Percentiles rank a stretch among this genome's conserved stretches.
Conservation (phyloP, 345 rosid genomes). For the Eucalyptus cloeziana region DNA sequence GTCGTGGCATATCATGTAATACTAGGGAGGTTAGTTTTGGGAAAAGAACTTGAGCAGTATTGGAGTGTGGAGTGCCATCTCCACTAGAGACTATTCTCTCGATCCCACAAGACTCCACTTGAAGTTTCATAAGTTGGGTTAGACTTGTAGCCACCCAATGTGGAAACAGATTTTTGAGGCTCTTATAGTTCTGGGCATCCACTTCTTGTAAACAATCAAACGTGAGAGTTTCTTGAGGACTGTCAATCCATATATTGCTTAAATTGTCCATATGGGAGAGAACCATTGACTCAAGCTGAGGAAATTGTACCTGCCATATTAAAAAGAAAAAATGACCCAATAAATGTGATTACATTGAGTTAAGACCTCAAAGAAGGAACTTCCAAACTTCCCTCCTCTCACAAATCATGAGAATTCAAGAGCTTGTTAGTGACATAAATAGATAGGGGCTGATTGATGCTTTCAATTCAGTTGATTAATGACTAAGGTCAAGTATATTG, state of each 20-base stretch:
- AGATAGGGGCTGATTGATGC: neutral
- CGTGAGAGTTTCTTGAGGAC: neutral
- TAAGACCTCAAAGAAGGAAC: too few relatives aligned
- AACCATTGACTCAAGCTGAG: fast-evolving
- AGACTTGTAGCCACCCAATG: neutral
- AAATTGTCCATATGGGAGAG: neutral
- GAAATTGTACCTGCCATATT: neutral
- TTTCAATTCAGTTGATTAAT: neutral
- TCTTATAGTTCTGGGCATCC: fast-evolving
- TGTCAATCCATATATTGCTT: neutral
- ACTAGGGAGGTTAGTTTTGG: fast-evolving
- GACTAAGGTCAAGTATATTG: neutral
- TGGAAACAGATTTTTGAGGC: fast-evolving
- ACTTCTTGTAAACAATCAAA: fast-evolving
- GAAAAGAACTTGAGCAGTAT: neutral
- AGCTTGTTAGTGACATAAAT: fast-evolving
- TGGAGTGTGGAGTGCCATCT: neutral
- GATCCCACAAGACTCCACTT: fast-evolving
- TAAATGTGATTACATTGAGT: too few relatives aligned
- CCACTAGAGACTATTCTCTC: neutral
- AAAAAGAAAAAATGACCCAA: neutral
- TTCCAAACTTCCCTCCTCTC: neutral
- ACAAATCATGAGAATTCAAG: neutral
- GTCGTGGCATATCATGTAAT: too few relatives aligned
- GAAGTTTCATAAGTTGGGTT: fast-evolving